Evolutionary conservation across 176 grass and related monocot species (phyloP).

Genomic region (Otatea glauca): DNA sequence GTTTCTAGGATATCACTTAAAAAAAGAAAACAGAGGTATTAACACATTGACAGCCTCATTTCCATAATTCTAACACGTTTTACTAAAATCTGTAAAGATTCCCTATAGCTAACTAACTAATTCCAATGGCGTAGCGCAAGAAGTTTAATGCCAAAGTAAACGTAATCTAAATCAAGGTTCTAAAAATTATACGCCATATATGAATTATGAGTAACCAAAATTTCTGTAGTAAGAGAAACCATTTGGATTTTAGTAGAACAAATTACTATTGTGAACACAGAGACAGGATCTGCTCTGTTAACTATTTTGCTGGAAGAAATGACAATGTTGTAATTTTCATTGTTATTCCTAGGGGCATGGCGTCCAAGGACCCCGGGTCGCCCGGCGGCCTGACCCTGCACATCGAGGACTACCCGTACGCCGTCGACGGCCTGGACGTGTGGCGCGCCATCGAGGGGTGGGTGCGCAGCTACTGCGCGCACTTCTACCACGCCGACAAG

Average conservation of each 20-base stretch:
- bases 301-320: neutral
- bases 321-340: neutral
- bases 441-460: constrained; percentile 79
- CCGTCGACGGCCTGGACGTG: constrained; percentile 78
- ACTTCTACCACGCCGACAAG: constrained; percentile 62
- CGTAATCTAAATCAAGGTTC: neutral
- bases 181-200: neutral
- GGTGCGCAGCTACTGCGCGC: constrained; percentile 72
- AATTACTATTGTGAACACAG: neutral
- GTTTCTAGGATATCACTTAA: too few relatives aligned
- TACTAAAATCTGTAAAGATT: neutral
- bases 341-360: constrained; percentile 58
- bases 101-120: neutral
- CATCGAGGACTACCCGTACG: constrained; percentile 87
- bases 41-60: neutral
- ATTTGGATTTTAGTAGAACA: neutral
- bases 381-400: constrained; percentile 56
- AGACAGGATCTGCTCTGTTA: neutral
- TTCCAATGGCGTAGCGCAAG: neutral
- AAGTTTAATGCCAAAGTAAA: neutral
- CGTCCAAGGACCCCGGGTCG: constrained; percentile 32
- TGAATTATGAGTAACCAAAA: neutral
- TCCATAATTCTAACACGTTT: neutral
- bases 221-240: neutral
- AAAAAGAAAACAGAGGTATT: too few relatives aligned